Conservation (phyloP, 495 filamentous ascomycete species). For the Penicillium pancosmium region DNA sequence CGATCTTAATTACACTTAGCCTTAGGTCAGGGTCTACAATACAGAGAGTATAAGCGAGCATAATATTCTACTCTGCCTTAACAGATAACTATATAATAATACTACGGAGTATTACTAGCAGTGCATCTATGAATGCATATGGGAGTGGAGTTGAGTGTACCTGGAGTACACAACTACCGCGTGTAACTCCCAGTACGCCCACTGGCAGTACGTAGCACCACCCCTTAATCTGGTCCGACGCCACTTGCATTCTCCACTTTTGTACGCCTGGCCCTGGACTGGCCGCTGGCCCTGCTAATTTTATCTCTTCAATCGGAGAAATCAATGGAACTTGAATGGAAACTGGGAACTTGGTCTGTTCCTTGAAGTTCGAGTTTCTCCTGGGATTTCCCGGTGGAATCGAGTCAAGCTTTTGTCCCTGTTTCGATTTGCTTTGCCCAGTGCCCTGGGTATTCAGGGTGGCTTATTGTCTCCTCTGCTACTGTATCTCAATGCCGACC, state of each 20-base stretch:
- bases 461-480: background rate
- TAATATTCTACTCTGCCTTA: too few relatives aligned
- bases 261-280: background rate
- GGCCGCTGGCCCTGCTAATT: slow-evolving; percentile 14
- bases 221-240: slow-evolving; percentile 20
- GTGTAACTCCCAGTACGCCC: background rate
- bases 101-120: too few relatives aligned
- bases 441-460: background rate
- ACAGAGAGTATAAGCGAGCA: too few relatives aligned
- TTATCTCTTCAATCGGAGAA: slow-evolving; percentile 9
- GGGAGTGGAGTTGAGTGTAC: background rate
- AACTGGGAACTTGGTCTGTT: background rate
- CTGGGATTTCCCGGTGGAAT: too few relatives aligned
- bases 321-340: background rate
- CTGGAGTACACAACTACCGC: background rate
- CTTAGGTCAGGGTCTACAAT: too few relatives aligned
- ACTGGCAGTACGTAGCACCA: background rate
- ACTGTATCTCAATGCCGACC: background rate
- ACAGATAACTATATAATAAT: too few relatives aligned
- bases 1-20: background rate
- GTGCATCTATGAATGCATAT: too few relatives aligned
- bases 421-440: background rate
- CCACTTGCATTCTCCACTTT: slow-evolving; percentile 19
- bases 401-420: too few relatives aligned
- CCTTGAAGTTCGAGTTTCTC: background rate